Evolutionary conservation across 805 yeast genomes (phyloP).

Genomic region (Pichia californica): DNA sequence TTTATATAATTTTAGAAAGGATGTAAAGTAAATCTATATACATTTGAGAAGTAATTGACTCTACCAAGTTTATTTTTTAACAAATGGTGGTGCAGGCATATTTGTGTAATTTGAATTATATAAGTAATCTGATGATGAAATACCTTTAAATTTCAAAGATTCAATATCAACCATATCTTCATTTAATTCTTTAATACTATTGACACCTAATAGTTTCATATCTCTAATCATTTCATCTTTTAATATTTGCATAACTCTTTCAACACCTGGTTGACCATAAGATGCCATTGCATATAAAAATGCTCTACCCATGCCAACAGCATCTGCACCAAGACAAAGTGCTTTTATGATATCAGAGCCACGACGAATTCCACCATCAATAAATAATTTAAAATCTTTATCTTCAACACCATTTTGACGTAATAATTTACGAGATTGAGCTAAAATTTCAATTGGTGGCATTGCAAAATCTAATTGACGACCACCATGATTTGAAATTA

Average conservation of each 20-base stretch:
- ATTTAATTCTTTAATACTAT: slow-evolving; percentile 37
- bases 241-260: slow-evolving; percentile 35
- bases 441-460: slow-evolving; percentile 55
- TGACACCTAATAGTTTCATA: slow-evolving; percentile 59
- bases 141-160: slow-evolving; percentile 40
- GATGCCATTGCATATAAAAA: slow-evolving; percentile 72
- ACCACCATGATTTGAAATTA: slow-evolving; percentile 71
- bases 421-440: slow-evolving; percentile 44
- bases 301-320: slow-evolving; percentile 68
- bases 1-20: no score
- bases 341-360: slow-evolving; percentile 78
- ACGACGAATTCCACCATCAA: slow-evolving; percentile 75
- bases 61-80: slow-evolving; percentile 3
- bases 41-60: no score
- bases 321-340: slow-evolving; percentile 62
- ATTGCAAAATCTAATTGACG: slow-evolving; percentile 57
- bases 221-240: slow-evolving; percentile 51
- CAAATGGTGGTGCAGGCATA: slow-evolving; percentile 25
- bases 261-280: slow-evolving; percentile 68
- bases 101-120: slow-evolving; percentile 36
- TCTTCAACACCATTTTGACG: slow-evolving; percentile 30
- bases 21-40: no score
- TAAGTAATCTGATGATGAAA: slow-evolving; percentile 58
- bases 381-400: slow-evolving; percentile 51
- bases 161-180: slow-evolving; percentile 32